Conservation (phyloP, 495 filamentous ascomycete species). For the Tuber aestivum region DNA sequence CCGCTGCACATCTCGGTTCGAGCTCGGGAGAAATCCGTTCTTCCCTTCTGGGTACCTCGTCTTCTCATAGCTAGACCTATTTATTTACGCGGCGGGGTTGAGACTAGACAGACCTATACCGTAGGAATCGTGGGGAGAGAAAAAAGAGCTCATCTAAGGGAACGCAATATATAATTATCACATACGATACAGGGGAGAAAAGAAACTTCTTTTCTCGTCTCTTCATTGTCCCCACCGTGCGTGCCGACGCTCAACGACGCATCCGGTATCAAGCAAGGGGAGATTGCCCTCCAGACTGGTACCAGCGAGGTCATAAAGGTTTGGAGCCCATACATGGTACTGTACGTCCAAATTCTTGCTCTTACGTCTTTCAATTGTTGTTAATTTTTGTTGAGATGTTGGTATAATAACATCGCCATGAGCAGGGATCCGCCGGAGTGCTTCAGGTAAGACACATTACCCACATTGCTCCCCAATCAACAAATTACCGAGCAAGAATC, state of each 20-base stretch:
- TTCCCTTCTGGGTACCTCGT: no score
- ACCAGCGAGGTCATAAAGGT: conserved; percentile 61
- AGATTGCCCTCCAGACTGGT: conserved; percentile 60
- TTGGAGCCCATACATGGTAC: conserved; percentile 60
- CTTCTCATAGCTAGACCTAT: no score
- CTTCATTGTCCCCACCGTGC: no score
- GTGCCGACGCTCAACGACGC: conserved; percentile 71
- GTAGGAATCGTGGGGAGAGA: no score
- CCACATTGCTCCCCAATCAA: conserved; percentile 60
- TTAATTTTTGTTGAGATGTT: not conserved
- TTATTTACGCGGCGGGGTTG: no score
- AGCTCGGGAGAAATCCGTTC: no score
- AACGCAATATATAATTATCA: no score
- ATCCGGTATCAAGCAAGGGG: conserved; percentile 63
- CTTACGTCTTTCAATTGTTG: not conserved
- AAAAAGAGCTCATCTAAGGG: no score
- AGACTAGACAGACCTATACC: no score
- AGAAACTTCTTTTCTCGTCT: no score
- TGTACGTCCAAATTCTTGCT: conserved; percentile 45
- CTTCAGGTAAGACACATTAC: conserved; percentile 68
- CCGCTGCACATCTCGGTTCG: no score
- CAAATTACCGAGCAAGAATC: conserved; percentile 61
- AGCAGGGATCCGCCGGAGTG: conserved; percentile 61
- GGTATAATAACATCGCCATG: not conserved
- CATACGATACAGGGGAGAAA: no score